Conservation (phyloP, 768 basidiomycete genomes). For the Rhizopogon sp. region DNA sequence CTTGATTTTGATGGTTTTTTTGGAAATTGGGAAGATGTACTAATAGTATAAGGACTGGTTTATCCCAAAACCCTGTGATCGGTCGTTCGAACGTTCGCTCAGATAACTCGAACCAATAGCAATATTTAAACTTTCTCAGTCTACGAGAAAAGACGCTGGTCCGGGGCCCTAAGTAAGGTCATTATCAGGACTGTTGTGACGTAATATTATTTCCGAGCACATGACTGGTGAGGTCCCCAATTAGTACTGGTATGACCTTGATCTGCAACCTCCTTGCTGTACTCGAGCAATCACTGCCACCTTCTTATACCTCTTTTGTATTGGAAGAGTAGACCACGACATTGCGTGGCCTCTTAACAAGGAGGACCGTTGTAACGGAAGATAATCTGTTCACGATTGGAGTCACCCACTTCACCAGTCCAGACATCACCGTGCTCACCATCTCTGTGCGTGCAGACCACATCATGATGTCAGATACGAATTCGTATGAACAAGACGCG, state of each 20-base stretch:
- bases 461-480: background rate
- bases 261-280: no score
- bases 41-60: no score
- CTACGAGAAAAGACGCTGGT: no score
- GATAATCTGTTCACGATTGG: background rate
- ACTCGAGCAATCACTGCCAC: background rate
- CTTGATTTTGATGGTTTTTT: background rate
- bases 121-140: no score
- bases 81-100: no score
- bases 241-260: no score
- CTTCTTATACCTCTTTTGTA: background rate
- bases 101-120: no score
- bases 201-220: background rate
- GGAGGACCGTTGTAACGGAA: background rate
- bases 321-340: background rate
- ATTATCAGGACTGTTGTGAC: background rate
- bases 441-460: background rate
- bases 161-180: no score
- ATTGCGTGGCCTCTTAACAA: background rate
- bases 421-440: background rate
- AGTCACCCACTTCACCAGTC: background rate
- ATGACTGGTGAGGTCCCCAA: slow-evolving; percentile 4
- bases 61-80: no score
- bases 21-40: background rate
- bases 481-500: background rate